Evolutionary conservation across 2,329 filamentous ascomycete species (phyloP), one percentile per base, ranked within the genome.

Genomic region (Neofusicoccum sp.): DNA sequence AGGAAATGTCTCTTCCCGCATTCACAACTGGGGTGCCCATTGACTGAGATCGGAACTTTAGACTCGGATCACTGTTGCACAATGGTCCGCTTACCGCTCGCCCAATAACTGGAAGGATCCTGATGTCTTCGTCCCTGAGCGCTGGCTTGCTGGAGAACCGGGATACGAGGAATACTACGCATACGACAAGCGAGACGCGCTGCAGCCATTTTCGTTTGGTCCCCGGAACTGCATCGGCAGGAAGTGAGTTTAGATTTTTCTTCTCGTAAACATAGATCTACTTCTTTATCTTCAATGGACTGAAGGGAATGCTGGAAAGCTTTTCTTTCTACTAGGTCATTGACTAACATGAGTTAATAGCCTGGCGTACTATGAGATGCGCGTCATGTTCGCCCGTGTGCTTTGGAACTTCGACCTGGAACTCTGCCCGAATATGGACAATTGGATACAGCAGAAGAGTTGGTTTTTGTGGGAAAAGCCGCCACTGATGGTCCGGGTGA

Each of bases 181-280:
- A 0, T 65, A 67, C n/a, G 73, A 76, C 41, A 67, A 75, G 34
- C 73, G 70, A 41, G 69, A 68, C 5, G 78, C 69, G 22, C 64
- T 80, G 9, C 76, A 81, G 22, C 71, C 80, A 0, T 83, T 83
- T 67, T 77, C 74, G 1, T 70, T 76, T 36, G 81, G 81, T 0
- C 71, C 78, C 0, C 70, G 80, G 28, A 71, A 76, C 52, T 77
- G 75, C 58, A 34, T 77, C 28, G 74, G 74, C 4, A 76, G 74
- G 65, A 75, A 76, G 73, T 76, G 68, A 65, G 73, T 70, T 33
- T 44, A 56, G 29, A 14, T n/a, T 37, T 33, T 50, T 3, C 37
- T 1, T 39, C n/a, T 34, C 3, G 28, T 34, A 3, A 5, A 34
- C 8, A 11, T 34, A 29, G n/a, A n/a, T n/a, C n/a, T n/a, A n/a